Conservation (phyloP, 331 rosid species). For the Quercus lobata region DNA sequence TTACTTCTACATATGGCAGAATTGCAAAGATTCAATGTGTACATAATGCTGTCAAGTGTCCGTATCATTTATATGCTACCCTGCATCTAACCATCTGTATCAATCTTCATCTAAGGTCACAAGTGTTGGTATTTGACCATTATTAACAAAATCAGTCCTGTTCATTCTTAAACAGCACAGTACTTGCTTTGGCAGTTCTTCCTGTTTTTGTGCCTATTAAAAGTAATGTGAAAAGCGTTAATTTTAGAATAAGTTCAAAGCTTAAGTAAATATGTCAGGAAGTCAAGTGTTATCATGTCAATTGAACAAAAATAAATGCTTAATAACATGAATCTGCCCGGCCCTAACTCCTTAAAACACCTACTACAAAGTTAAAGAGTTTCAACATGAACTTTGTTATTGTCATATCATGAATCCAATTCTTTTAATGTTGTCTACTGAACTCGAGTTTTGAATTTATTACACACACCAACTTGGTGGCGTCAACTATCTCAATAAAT, state of each 20-base stretch:
- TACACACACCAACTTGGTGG: too few relatives aligned
- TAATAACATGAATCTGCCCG: background rate
- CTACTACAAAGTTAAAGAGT: background rate
- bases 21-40: background rate
- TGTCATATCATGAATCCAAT: background rate
- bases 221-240: background rate
- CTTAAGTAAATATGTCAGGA: background rate
- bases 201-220: slow-evolving; percentile 78
- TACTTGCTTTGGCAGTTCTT: slow-evolving; percentile 85
- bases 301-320: too few relatives aligned
- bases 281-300: too few relatives aligned
- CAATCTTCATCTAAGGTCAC: slow-evolving; percentile 55
- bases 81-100: slow-evolving; percentile 8
- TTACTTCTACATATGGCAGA: background rate
- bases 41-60: background rate
- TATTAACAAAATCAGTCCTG: slow-evolving; percentile 68
- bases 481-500: too few relatives aligned
- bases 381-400: background rate
- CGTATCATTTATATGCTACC: background rate
- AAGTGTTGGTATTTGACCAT: slow-evolving; percentile 63
- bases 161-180: slow-evolving; percentile 85
- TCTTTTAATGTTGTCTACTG: background rate
- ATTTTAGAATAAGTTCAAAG: background rate
- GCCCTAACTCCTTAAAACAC: background rate
- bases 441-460: too few relatives aligned